Evolutionary conservation across 345 rosid species (phyloP).

Genomic region (Reutealis trisperma): DNA sequence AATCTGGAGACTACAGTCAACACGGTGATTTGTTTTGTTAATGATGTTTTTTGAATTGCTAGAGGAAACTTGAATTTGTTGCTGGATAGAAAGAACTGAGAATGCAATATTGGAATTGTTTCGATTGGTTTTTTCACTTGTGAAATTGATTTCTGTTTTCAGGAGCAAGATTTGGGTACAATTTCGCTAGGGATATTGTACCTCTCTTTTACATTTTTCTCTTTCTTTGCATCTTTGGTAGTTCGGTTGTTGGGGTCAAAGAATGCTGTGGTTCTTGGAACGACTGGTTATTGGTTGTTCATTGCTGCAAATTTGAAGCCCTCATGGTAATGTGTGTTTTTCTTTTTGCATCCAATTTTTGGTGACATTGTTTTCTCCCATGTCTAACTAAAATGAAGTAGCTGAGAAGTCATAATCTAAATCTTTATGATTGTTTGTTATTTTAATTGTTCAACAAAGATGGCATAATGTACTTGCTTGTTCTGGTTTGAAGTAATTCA

Average conservation of each 20-base stretch:
- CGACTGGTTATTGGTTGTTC: slow-evolving; percentile 88
- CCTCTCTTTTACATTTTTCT: slow-evolving; percentile 80
- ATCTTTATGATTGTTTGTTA: not conserved
- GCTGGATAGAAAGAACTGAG: not conserved
- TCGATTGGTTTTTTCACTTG: not conserved
- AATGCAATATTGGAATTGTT: slow-evolving; percentile 5
- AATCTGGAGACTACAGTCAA: slow-evolving; percentile 85
- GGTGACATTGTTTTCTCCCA: not conserved
- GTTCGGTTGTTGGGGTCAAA: slow-evolving; percentile 78
- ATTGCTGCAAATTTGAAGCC: slow-evolving; percentile 86
- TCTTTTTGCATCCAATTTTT: not conserved
- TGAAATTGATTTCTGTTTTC: slow-evolving; percentile 25
- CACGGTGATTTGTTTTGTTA: slow-evolving; percentile 44
- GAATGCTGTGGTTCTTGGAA: slow-evolving; percentile 82
- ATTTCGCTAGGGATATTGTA: slow-evolving; percentile 85
- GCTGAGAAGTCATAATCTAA: not conserved
- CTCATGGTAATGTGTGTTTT: slow-evolving; percentile 54
- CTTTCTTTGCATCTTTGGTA: slow-evolving; percentile 76
- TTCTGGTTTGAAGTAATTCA: not conserved
- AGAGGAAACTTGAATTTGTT: not conserved
- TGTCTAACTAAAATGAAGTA: too few relatives aligned
- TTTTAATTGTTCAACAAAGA: not conserved
- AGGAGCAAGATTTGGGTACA: slow-evolving; percentile 77
- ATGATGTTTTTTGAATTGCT: not conserved
- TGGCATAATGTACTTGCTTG: not conserved